Evolutionary conservation across 139 green algal genomes (phyloP).

Genomic region (Micractinium sp.): DNA sequence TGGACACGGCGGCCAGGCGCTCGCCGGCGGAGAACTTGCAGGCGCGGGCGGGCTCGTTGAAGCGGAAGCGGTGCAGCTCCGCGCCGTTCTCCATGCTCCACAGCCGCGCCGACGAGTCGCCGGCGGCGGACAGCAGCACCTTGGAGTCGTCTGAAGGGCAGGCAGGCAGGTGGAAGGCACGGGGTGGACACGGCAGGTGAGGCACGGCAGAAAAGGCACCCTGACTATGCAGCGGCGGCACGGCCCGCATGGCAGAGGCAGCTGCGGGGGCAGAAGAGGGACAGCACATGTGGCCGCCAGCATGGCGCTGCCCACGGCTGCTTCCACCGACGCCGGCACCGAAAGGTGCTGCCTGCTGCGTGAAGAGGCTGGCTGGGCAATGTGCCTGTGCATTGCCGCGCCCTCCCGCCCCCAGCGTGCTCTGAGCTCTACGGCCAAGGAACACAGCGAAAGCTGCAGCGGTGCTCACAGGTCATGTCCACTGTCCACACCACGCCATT

Average conservation of each 20-base stretch:
- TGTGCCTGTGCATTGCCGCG: background rate
- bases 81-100: conserved; percentile 92
- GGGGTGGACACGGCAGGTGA: background rate
- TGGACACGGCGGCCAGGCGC: conserved; percentile 81
- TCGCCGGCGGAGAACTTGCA: conserved; percentile 83
- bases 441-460: background rate
- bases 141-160: conserved; percentile 65
- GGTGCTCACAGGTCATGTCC: conserved; percentile 83
- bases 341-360: too few relatives aligned
- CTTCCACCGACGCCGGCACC: too few relatives aligned
- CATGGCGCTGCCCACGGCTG: too few relatives aligned
- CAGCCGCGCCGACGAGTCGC: conserved; percentile 88
- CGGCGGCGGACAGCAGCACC: conserved; percentile 86
- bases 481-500: conserved; percentile 94
- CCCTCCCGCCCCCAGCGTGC: background rate
- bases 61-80: conserved; percentile 83
- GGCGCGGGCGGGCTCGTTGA: conserved; percentile 83
- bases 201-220: background rate
- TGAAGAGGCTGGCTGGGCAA: too few relatives aligned
- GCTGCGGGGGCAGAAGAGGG: background rate
- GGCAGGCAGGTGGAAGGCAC: background rate
- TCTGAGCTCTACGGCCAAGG: too few relatives aligned
- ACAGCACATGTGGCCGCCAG: background rate
- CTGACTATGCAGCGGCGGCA: background rate
- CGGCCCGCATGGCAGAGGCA: background rate